Conservation (phyloP, 805 yeast genomes). For the Saturnispora besseyi region DNA sequence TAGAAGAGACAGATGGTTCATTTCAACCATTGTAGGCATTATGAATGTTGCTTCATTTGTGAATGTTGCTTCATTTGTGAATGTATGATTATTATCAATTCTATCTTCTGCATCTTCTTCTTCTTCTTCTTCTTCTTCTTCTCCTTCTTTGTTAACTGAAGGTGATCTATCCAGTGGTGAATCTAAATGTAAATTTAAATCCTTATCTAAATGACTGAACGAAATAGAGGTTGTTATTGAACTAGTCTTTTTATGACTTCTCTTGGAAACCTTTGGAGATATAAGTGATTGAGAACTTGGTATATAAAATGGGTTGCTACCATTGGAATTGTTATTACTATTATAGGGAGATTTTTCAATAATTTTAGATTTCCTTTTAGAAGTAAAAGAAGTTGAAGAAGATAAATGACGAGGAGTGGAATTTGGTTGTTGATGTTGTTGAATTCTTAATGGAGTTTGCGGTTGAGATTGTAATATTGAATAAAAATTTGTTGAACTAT, state of each 20-base stretch:
- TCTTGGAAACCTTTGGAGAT: slow-evolving; percentile 32
- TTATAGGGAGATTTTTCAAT: slow-evolving; percentile 28
- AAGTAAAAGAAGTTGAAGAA: not conserved
- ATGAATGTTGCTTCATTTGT: slow-evolving; percentile 1
- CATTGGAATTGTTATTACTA: slow-evolving; percentile 10
- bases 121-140: not conserved
- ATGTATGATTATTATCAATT: not conserved
- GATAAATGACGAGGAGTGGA: slow-evolving; percentile 10
- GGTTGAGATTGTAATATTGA: slow-evolving; percentile 16
- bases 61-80: not conserved
- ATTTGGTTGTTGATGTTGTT: slow-evolving; percentile 11
- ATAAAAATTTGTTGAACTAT: slow-evolving; percentile 1
- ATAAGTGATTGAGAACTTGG: slow-evolving; percentile 32
- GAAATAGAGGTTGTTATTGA: slow-evolving; percentile 26
- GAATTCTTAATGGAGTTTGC: slow-evolving; percentile 8
- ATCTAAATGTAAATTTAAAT: slow-evolving; percentile 21
- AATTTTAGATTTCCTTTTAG: slow-evolving; percentile 16
- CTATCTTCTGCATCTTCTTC: not conserved
- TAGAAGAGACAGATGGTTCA: not conserved
- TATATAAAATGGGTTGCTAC: slow-evolving; percentile 41
- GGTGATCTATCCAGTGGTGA: slow-evolving; percentile 15
- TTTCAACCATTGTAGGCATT: slow-evolving; percentile 1
- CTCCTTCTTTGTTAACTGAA: slow-evolving; percentile 6
- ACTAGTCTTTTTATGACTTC: slow-evolving; percentile 23
- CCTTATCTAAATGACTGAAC: slow-evolving; percentile 26